Base-by-base conservation (phyloP, 208 protist genomes). In the Vickermania spadyakhi region DNA sequence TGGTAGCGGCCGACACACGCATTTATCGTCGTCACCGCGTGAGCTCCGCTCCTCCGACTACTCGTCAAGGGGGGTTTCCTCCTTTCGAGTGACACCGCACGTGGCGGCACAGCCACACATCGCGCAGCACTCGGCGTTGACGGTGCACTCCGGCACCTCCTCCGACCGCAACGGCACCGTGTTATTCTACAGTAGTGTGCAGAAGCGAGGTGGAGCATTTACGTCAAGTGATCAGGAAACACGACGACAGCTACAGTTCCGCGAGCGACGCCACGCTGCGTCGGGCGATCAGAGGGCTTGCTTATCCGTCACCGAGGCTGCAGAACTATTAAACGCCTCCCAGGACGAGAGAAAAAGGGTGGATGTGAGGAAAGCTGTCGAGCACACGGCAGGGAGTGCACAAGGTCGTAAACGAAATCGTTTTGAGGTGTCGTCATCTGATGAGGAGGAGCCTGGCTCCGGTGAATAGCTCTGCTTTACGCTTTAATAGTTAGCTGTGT, bases 181-280 rank as follows among this genome's bases (percentile, higher is more conserved):
- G 28, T 62, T 84, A 7, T 93, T 93, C 54, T 93, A 82, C 72
- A 89, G 78, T 59, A 90, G 82, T 58, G 80, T 93, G 21, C 81
- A 90, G 62, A 79, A 84, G 58, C 79, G 79, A 26, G 86, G 86
- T 13, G 86, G 86, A 41, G 80, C 75, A 67, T 89, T 90, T 60
- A 89, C 86, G 4, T 65, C 66, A 26, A 75, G 73, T n/a, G 79
- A 86, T 58, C 60, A 71, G 5, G 86, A 89, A 55, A 89, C 82
- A 31, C 77, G 74, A 27, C 64, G 66, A 18, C 82, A 93, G 64
- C 77, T 93, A 28, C 70, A 75, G 14, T 72, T 73, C 2, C 83
- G 70, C 11, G 67, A 73, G 2, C 77, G 72, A 11, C 73, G 87
- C 21, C 73, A 72, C 1, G 75, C n/a, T n/a, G n/a, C n/a, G n/a